phyloP scores from a whole-genome alignment of 75 land plant genomes.

The Picea glauca region DNA sequence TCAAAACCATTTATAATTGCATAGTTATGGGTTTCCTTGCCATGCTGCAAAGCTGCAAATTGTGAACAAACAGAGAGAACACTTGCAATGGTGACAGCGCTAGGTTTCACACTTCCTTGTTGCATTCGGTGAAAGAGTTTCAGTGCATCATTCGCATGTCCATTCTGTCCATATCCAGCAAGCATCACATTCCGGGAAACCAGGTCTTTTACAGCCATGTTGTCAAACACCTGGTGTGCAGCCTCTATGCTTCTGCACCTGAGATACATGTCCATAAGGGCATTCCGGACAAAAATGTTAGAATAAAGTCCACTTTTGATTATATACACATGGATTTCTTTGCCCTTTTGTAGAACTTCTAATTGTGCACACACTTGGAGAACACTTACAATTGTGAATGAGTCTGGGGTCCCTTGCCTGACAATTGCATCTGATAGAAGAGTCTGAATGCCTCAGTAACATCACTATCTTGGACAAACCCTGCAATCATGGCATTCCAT shows the following conservation, averaged over 20 bases:
- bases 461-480: constrained; percentile 8
- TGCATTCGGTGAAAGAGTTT: constrained; percentile 46
- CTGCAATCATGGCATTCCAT: constrained; percentile 27
- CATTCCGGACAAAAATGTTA: constrained; percentile 13
- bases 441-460: constrained; percentile 11
- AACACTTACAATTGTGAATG: constrained; percentile 13
- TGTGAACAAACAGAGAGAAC: constrained; percentile 1
- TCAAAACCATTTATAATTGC: neutral
- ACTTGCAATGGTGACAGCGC: neutral
- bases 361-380: constrained; percentile 8
- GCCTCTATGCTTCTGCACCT: constrained; percentile 36
- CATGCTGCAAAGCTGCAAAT: neutral
- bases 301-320: neutral
- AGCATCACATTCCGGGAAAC: constrained; percentile 73
- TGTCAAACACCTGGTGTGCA: constrained; percentile 41
- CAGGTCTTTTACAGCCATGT: constrained; percentile 36
- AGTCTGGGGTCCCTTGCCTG: constrained; percentile 12
- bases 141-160: constrained; percentile 35
- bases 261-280: constrained; percentile 25
- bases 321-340: constrained; percentile 14
- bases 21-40: neutral
- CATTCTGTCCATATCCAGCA: constrained; percentile 57
- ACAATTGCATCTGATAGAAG: constrained; percentile 18
- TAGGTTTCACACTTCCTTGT: constrained; percentile 9
- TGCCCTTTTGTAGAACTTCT: constrained; percentile 7